A percentile compares a stretch with the other conserved stretches of the same genome.
These are phyloP conservation scores for Sphagnum magellanicum DNA, from an alignment of 228 moss, liverwort and hornwort genomes.

Conservation along the genomic window DNA sequence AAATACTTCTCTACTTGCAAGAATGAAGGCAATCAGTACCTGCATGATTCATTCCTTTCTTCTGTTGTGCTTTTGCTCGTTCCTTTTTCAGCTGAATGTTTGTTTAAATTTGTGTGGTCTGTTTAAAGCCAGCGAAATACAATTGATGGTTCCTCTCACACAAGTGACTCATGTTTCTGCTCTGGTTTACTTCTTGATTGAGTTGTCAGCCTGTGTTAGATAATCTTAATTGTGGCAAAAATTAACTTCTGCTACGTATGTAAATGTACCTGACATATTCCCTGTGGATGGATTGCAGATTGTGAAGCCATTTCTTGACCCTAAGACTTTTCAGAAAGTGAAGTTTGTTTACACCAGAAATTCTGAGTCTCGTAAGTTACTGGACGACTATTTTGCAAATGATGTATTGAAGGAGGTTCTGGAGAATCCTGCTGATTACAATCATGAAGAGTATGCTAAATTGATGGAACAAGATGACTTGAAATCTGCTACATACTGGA, in stretches of 20 bases:
- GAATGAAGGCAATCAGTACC: background rate
- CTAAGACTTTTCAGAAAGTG: slow-evolving; percentile 67
- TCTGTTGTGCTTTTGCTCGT: background rate
- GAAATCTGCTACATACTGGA: slow-evolving; percentile 58
- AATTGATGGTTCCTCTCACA: background rate
- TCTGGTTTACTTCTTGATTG: background rate
- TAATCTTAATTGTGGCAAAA: background rate
- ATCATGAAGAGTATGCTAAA: slow-evolving; percentile 52
- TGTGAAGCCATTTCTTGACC: slow-evolving; percentile 82
- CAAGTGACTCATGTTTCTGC: background rate
- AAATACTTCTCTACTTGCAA: background rate
- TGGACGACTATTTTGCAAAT: slow-evolving; percentile 53
- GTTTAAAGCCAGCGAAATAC: background rate
- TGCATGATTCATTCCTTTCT: no score
- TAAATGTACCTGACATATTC: no score
- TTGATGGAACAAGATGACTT: slow-evolving; percentile 79
- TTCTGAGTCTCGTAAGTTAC: slow-evolving; percentile 51
- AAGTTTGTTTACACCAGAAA: slow-evolving; percentile 70
- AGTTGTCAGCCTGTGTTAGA: background rate
- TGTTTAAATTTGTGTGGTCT: background rate
- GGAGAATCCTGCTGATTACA: slow-evolving; percentile 47
- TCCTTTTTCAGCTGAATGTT: background rate
- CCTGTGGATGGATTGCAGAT: slow-evolving; percentile 33
- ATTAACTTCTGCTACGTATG: background rate
- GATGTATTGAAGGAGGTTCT: slow-evolving; percentile 45